Base-by-base conservation (phyloP, 139 green algal genomes). In the Pleodorina starrii region DNA sequence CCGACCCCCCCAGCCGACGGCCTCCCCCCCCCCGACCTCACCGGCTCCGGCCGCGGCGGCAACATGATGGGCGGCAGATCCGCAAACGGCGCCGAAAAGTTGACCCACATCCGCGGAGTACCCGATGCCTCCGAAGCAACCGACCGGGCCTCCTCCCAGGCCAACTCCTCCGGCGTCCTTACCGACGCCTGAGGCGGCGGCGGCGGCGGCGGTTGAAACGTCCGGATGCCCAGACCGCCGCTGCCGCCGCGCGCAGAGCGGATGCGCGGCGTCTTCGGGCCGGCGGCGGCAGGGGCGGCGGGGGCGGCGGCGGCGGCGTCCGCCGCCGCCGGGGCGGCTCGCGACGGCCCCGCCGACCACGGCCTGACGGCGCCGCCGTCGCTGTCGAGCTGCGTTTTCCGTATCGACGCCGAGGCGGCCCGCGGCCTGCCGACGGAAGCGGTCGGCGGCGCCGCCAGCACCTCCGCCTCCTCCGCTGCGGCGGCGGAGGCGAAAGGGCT, bases 11-110 rank as follows among this genome's bases (percentile, higher is more conserved):
- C 21, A 14, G 1, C 42, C 72, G 5, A 6, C 40, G 72, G 23
- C 72, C 72, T 40, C 72, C 2, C 21, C 42, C 35, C 72, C 40
- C 40, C 68, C 68, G 38, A n/a, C 42, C 72, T 17, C 84, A 89
- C 71, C 51, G 66, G 89, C 44, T 93, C 81, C 21, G 91, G 93
- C n/a, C 91, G 44, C 2, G 86, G 75, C 38, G 93, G 93, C 68
- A 94, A 66, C 44, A 94, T 85, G 10, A 94, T 72, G 29, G 91
- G 93, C 35, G 91, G 91, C 46, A 93, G 91, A 29, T 95, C 91
- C 23, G 91, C 91, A 80, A 94, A 94, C 2, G 91, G 91, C 23
- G 79, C 48, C 63, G 93, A 46, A 50, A 94, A 95, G 85, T 94
- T 91, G 12, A 94, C 54, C 93, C 93, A 95, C n/a, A 94, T 42